Conservation (phyloP, 2,329 filamentous ascomycete species). For the Lasiodiplodia sp. region DNA sequence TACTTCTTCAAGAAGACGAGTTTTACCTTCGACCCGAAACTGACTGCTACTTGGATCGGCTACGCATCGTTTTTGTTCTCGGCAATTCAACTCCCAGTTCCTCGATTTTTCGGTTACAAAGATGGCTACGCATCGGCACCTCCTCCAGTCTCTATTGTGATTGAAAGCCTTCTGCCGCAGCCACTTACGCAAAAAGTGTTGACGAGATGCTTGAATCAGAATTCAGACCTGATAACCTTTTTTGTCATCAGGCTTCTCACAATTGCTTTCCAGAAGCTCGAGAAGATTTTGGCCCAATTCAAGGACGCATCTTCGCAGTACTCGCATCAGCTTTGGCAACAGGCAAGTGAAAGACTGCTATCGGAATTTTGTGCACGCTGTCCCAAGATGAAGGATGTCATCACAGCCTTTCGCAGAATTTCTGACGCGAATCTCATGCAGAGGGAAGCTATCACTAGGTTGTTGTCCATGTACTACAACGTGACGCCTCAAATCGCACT, state of each 20-base stretch:
- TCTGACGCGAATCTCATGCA: slow-evolving; percentile 72
- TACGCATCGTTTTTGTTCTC: slow-evolving; percentile 90
- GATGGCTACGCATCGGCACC: slow-evolving; percentile 70
- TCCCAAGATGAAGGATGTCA: slow-evolving; percentile 82
- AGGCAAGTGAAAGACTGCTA: slow-evolving; percentile 71
- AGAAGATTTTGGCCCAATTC: slow-evolving; percentile 68
- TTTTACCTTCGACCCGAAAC: slow-evolving; percentile 88
- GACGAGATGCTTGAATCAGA: slow-evolving; percentile 78
- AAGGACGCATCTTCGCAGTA: slow-evolving; percentile 51
- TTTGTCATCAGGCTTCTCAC: slow-evolving; percentile 84
- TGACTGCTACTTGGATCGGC: slow-evolving; percentile 93
- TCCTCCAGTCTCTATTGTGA: slow-evolving; percentile 77
- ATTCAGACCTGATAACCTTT: slow-evolving; percentile 80
- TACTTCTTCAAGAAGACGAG: slow-evolving; percentile 81
- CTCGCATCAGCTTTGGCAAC: slow-evolving; percentile 67
- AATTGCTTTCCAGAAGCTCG: slow-evolving; percentile 79
- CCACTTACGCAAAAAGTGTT: slow-evolving; percentile 83
- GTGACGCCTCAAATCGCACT: slow-evolving; percentile 79
- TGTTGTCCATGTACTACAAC: slow-evolving; percentile 86
- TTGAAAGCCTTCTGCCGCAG: slow-evolving; percentile 86
- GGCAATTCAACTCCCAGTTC: slow-evolving; percentile 76
- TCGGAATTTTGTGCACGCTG: slow-evolving; percentile 80
- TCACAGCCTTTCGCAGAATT: slow-evolving; percentile 75
- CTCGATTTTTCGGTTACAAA: slow-evolving; percentile 72
- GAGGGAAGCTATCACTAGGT: slow-evolving; percentile 77